Base-by-base conservation (phyloP, 1,284 basidiomycete species). In the Austroboletus novae-zelandiae region DNA sequence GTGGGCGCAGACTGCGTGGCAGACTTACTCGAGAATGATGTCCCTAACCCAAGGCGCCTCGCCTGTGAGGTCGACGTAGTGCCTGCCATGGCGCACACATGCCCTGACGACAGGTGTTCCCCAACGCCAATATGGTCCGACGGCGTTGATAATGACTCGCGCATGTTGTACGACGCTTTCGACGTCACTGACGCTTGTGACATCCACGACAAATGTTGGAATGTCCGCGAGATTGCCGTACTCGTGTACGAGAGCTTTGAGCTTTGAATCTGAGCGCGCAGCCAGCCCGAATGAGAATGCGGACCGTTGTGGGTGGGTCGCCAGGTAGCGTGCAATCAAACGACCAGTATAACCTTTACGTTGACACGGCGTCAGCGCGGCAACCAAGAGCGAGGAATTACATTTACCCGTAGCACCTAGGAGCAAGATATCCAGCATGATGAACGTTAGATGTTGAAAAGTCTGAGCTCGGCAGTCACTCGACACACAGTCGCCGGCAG, bases 1-100 rank as follows among this genome's bases (percentile, higher is more conserved):
- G 13, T 6, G 31, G 42, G 47, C 39, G 48, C 42, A 53, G 35
- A 47, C 9, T 41, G 32, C 45, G 36, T 54, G 57, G 47, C 17
- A 68, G 5, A 25, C 71, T 58, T 52, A 72, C 74, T 73, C 57
- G 11, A 71, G 52, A 32, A 87, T 76, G 50, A 85, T 76, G 30
- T 76, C 70, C 41, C 61, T 69, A 32, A 84, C 70, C 74, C 78
- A 84, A 31, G 68, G 69, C 0, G 71, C 64, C 68, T 88, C 86
- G 32, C 81, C 78, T 4, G 74, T 73, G 18, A 86, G 71, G 66
- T 89, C 86, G 31, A 87, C 76, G 61, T 89, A 88, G 64, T 84
- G 81, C 47, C 71, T 75, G 2, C 80, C 78, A 36, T 75, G 67
- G 45, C 69, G 58, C n/a, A 68, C 68, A 23, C 67, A 68, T 7